A percentile compares a stretch with the other conserved stretches of the same genome.
Conservation (phyloP, 2,329 filamentous ascomycete genomes). For the Nothomitra cinnamomea region DNA sequence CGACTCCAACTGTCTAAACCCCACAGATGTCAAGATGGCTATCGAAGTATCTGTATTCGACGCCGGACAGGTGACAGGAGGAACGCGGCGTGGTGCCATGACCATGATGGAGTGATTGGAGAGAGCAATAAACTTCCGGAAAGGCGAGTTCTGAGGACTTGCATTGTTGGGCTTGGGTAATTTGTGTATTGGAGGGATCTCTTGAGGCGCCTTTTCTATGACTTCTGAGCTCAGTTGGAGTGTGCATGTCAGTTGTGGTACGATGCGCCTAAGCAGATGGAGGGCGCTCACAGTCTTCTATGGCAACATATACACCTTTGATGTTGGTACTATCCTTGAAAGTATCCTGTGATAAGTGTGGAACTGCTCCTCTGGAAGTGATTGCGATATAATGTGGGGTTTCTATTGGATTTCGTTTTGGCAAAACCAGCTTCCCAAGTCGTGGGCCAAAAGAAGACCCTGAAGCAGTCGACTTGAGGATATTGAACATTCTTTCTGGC, state of each 20-base stretch:
- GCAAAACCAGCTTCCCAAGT: constrained; percentile 48
- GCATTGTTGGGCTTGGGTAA: constrained; percentile 24
- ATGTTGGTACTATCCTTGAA: constrained; percentile 47
- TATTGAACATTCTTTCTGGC: constrained; percentile 15
- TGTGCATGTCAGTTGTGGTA: background rate
- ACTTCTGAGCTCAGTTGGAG: constrained; percentile 31
- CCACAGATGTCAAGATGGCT: constrained; percentile 70
- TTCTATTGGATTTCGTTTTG: constrained; percentile 45
- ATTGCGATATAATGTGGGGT: constrained; percentile 72
- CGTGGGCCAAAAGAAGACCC: constrained; percentile 34
- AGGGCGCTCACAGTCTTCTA: constrained; percentile 71
- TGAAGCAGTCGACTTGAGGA: constrained; percentile 21
- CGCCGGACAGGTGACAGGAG: constrained; percentile 51
- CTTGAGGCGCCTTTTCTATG: constrained; percentile 38
- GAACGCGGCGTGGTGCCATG: constrained; percentile 60
- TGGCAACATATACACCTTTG: constrained; percentile 56
- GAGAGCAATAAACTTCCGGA: constrained; percentile 64
- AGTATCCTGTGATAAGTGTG: constrained; percentile 80
- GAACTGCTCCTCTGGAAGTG: constrained; percentile 68
- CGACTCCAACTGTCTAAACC: constrained; percentile 55
- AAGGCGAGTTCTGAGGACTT: constrained; percentile 28
- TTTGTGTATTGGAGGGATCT: constrained; percentile 35
- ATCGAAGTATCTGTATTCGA: constrained; percentile 55
- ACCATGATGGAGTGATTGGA: constrained; percentile 49
- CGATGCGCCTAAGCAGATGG: background rate